Conservation (phyloP, 2,329 filamentous ascomycete genomes). For the Clarireedia homoeocarpa region DNA sequence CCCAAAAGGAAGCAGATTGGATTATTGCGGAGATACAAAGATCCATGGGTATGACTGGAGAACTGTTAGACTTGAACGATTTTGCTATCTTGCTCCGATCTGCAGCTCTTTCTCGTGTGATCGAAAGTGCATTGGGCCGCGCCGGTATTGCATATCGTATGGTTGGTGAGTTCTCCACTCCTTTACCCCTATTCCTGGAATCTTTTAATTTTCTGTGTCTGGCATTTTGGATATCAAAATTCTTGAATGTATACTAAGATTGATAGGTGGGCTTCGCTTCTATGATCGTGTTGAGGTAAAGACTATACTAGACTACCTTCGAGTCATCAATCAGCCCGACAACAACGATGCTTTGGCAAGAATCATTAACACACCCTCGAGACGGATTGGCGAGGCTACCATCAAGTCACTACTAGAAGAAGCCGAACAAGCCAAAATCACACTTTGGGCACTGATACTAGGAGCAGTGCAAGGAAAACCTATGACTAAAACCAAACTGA, state of each 20-base stretch:
- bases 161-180: conserved; percentile 50
- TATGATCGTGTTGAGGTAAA: conserved; percentile 90
- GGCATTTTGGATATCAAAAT: background rate
- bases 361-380: conserved; percentile 76
- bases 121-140: conserved; percentile 75
- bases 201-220: background rate
- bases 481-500: conserved; percentile 45
- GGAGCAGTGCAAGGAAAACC: conserved; percentile 44
- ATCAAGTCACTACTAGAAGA: conserved; percentile 68
- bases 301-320: conserved; percentile 77
- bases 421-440: conserved; percentile 59
- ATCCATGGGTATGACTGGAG: conserved; percentile 60
- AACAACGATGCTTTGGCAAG: conserved; percentile 81
- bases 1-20: conserved; percentile 75
- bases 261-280: conserved; percentile 64
- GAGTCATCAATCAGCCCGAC: conserved; percentile 74
- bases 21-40: conserved; percentile 78
- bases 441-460: conserved; percentile 70
- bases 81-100: conserved; percentile 84
- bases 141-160: conserved; percentile 82
- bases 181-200: background rate
- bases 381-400: conserved; percentile 74
- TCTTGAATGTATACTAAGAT: conserved; percentile 11
- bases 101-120: conserved; percentile 71
- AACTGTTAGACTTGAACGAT: conserved; percentile 66